Conservation (phyloP, 805 yeast species). For the Pichia deserticola region DNA sequence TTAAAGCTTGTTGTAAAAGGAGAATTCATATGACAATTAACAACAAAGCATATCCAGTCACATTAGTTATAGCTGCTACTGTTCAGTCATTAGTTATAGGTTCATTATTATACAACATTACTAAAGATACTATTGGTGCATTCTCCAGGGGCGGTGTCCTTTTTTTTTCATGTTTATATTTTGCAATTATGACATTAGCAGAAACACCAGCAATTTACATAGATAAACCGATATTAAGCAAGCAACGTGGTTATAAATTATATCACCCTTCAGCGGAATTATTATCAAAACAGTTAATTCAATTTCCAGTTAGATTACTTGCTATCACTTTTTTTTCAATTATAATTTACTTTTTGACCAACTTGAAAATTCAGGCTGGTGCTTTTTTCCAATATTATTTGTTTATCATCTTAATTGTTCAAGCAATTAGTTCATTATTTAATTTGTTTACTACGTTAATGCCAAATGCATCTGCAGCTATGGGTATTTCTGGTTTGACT, state of each 20-base stretch:
- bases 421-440: slow-evolving; percentile 45
- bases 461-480: slow-evolving; percentile 47
- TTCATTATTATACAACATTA: slow-evolving; percentile 48
- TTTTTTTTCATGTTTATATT: slow-evolving; percentile 53
- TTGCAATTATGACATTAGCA: slow-evolving; percentile 53
- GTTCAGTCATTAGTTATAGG: slow-evolving; percentile 54
- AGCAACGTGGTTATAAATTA: slow-evolving; percentile 58
- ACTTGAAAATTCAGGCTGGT: slow-evolving; percentile 45
- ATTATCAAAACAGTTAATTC: slow-evolving; percentile 47
- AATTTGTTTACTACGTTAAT: slow-evolving; percentile 44
- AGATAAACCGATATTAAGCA: slow-evolving; percentile 55
- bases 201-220: slow-evolving; percentile 54
- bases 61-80: slow-evolving; percentile 42
- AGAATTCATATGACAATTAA: slow-evolving; percentile 47
- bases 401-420: slow-evolving; percentile 32
- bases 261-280: slow-evolving; percentile 64
- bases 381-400: slow-evolving; percentile 44
- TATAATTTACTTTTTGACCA: slow-evolving; percentile 44
- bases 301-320: slow-evolving; percentile 48
- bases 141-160: slow-evolving; percentile 58
- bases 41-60: slow-evolving; percentile 48
- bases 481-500: slow-evolving; percentile 49
- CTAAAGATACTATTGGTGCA: slow-evolving; percentile 44
- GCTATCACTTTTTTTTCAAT: slow-evolving; percentile 41
- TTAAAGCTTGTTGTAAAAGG: slow-evolving; percentile 33